Evolutionary conservation across 805 yeast genomes (phyloP).

Genomic region (Ogataea trehaloabstinens): DNA sequence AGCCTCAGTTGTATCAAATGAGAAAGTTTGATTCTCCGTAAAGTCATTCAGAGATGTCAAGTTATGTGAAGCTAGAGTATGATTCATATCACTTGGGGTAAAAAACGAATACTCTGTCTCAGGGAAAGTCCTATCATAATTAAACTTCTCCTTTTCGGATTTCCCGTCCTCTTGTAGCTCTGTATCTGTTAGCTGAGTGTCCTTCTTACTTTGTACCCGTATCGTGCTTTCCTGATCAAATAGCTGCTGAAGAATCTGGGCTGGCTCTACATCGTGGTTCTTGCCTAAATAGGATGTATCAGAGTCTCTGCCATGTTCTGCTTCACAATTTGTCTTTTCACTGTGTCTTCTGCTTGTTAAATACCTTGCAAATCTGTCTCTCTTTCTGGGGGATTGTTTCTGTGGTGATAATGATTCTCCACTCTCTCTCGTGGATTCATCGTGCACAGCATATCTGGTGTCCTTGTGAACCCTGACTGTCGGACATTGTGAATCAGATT

Average conservation of each 20-base stretch:
- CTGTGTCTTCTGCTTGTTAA: slow-evolving; percentile 6
- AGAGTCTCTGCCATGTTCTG: neutral
- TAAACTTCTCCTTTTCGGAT: neutral
- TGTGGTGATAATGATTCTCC: neutral
- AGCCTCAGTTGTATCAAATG: neutral
- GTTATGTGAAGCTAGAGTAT: neutral
- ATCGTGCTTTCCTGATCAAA: neutral
- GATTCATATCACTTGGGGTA: neutral
- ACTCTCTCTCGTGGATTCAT: neutral
- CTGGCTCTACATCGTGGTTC: neutral
- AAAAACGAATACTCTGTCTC: neutral
- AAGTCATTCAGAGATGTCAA: neutral
- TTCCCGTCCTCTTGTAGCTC: neutral
- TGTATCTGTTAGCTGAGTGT: neutral
- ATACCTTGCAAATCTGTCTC: slow-evolving; percentile 6
- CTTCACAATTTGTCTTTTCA: slow-evolving; percentile 1
- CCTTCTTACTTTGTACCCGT: neutral
- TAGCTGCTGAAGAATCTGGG: neutral
- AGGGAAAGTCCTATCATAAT: neutral
- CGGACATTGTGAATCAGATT: neutral
- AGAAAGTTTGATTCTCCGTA: neutral
- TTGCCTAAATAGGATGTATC: neutral
- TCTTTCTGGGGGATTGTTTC: slow-evolving; percentile 3
- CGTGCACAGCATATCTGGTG: neutral
- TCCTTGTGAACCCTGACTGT: neutral